phyloP scores from a whole-genome alignment of 352 stramenopile genomes.

The Phytophthora tubulina region DNA sequence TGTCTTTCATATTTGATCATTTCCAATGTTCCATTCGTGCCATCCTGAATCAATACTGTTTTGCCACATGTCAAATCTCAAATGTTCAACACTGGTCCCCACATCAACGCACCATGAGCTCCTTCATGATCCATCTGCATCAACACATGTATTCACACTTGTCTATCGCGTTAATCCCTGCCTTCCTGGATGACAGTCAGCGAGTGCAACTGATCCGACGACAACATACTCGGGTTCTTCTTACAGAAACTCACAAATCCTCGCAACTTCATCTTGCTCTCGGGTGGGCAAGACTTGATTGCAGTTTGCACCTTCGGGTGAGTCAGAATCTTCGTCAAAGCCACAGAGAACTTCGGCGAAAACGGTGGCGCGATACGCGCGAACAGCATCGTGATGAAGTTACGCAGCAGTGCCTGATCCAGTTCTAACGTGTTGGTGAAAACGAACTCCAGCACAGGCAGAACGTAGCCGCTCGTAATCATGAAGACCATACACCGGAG shows the following conservation, averaged over 20 bases:
- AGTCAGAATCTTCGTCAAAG: constrained; percentile 76
- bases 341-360: constrained; percentile 79
- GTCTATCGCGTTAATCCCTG: constrained; percentile 26
- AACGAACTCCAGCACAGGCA: constrained; percentile 88
- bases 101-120: too few relatives aligned
- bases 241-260: constrained; percentile 77
- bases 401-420: constrained; percentile 84
- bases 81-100: neutral
- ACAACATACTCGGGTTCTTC: constrained; percentile 66
- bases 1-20: too few relatives aligned
- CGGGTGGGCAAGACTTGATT: constrained; percentile 78
- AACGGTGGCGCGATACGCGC: constrained; percentile 78
- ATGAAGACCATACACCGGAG: constrained; percentile 90
- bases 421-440: constrained; percentile 82
- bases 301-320: constrained; percentile 89
- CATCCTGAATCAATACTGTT: neutral
- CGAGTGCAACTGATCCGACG: constrained; percentile 73
- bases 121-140: neutral
- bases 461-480: constrained; percentile 88
- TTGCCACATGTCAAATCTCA: neutral
- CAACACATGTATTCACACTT: constrained; percentile 18
- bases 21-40: too few relatives aligned
- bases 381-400: constrained; percentile 88
- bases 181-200: constrained; percentile 61
- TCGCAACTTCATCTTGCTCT: constrained; percentile 81